These are phyloP conservation scores for Lentinus brumalis DNA, from an alignment of 768 basidiomycete species.

Conservation along the genomic window DNA sequence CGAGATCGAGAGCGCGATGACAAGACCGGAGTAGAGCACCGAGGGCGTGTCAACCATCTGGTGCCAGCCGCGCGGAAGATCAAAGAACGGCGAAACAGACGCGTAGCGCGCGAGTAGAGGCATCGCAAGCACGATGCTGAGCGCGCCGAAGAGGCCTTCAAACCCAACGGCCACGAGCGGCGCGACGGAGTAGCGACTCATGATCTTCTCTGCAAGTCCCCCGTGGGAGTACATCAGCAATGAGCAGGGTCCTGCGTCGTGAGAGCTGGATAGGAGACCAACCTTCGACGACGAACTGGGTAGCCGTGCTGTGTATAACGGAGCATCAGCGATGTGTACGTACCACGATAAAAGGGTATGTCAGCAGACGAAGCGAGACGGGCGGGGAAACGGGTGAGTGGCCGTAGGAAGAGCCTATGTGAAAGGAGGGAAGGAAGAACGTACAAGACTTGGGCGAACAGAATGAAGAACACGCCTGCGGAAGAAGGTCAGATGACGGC, in stretches of 20 bases:
- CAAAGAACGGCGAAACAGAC: constrained; percentile 69
- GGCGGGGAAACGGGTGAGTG: neutral
- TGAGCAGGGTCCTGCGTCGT: neutral
- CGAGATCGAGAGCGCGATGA: constrained; percentile 54
- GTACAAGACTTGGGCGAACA: constrained; percentile 95
- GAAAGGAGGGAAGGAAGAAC: constrained; percentile 30
- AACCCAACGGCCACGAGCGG: constrained; percentile 93
- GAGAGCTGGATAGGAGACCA: neutral
- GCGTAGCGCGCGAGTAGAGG: constrained; percentile 77
- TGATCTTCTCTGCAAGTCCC: constrained; percentile 71
- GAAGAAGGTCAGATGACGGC: constrained; percentile 15
- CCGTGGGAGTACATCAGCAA: constrained; percentile 1
- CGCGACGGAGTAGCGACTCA: constrained; percentile 81
- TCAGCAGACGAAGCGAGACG: constrained; percentile 4
- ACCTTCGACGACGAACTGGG: constrained; percentile 88
- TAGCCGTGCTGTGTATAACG: constrained; percentile 64
- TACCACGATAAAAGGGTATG: constrained; percentile 9
- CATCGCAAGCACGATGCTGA: constrained; percentile 77
- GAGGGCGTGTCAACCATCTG: constrained; percentile 82
- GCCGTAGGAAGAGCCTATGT: constrained; percentile 5
- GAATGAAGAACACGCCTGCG: constrained; percentile 83
- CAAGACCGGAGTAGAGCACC: constrained; percentile 47
- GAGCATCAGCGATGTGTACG: constrained; percentile 4
- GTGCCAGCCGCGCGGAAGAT: constrained; percentile 85
- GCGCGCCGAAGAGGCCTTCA: constrained; percentile 89